These are phyloP conservation scores for Fusarium hostae DNA, from an alignment of 2,329 filamentous ascomycete species.

Conservation along the genomic window DNA sequence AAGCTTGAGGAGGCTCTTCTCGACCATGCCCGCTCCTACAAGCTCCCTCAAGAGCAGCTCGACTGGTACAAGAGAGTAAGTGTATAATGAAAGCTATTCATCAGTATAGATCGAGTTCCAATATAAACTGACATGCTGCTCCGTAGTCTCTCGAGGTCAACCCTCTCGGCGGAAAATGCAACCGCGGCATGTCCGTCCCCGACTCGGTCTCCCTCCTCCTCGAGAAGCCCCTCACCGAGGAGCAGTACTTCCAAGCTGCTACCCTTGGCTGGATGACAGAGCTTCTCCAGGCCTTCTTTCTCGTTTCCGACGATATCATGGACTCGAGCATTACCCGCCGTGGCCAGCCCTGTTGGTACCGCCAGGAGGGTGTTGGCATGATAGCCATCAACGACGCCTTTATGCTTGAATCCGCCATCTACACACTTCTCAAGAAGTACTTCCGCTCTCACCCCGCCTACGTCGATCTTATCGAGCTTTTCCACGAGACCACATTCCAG, in stretches of 20 bases:
- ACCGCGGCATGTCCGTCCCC: slow-evolving; percentile 97
- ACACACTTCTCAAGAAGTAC: slow-evolving; percentile 90
- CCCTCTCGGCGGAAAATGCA: slow-evolving; percentile 94
- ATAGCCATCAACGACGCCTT: slow-evolving; percentile 98
- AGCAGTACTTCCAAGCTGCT: slow-evolving; percentile 89
- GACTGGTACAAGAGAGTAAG: slow-evolving; percentile 86
- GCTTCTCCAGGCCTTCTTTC: slow-evolving; percentile 97
- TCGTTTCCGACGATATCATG: slow-evolving; percentile 99
- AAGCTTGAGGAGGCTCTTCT: slow-evolving; percentile 85
- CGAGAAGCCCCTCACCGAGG: slow-evolving; percentile 73
- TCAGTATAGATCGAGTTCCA: not conserved
- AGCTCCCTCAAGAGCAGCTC: slow-evolving; percentile 81
- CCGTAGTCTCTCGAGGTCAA: slow-evolving; percentile 79
- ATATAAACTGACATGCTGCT: not conserved
- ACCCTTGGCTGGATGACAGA: slow-evolving; percentile 97
- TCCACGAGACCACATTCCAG: slow-evolving; percentile 94
- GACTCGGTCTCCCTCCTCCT: slow-evolving; percentile 88
- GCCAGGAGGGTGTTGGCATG: slow-evolving; percentile 88
- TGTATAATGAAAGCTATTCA: not conserved
- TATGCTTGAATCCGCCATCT: slow-evolving; percentile 92
- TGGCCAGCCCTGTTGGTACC: slow-evolving; percentile 97
- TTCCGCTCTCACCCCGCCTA: slow-evolving; percentile 90
- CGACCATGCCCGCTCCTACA: slow-evolving; percentile 82
- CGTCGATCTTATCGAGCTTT: slow-evolving; percentile 91
- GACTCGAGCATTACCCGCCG: slow-evolving; percentile 94